Percentiles rank a stretch among this genome's conserved stretches.
phyloP scores from a whole-genome alignment of 139 green algal genomes.

The Chlorella vulgaris region DNA sequence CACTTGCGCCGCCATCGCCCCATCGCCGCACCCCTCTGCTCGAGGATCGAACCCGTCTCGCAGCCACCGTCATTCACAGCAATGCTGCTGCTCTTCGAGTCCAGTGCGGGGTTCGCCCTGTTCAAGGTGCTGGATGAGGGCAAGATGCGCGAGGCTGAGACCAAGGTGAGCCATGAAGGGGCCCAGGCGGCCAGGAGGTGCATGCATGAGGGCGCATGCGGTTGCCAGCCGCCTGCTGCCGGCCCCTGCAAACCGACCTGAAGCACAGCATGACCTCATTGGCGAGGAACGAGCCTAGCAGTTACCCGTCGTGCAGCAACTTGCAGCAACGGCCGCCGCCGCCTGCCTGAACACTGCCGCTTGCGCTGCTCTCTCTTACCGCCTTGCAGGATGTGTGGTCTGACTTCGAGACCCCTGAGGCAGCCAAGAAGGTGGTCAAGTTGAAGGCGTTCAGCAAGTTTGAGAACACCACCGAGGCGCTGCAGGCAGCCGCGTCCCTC shows the following conservation, averaged over 20 bases:
- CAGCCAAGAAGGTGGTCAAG: constrained; percentile 94
- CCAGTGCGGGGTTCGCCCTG: constrained; percentile 92
- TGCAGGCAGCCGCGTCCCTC: constrained; percentile 90
- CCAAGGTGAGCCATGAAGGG: neutral
- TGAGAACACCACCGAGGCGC: constrained; percentile 96
- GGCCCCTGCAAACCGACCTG: no score
- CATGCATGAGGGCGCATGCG: constrained; percentile 2
- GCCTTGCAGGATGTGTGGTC: constrained; percentile 79
- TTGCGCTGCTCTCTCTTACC: no score
- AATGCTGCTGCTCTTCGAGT: constrained; percentile 98
- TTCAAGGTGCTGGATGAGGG: constrained; percentile 96
- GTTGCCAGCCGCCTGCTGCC: neutral
- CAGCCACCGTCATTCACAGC: neutral
- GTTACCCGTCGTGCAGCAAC: no score
- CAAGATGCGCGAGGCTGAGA: constrained; percentile 88
- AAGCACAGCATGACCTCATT: no score
- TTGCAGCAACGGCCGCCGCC: no score
- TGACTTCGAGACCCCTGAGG: constrained; percentile 86
- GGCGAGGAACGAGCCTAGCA: no score
- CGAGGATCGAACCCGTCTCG: neutral
- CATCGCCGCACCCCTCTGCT: neutral
- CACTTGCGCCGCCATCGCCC: neutral
- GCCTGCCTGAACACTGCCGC: no score
- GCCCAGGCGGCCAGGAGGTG: neutral
- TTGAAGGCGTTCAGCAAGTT: constrained; percentile 98